These are phyloP conservation scores for Phytophthora meadii DNA, from an alignment of 352 stramenopile genomes.

Conservation along the genomic window DNA sequence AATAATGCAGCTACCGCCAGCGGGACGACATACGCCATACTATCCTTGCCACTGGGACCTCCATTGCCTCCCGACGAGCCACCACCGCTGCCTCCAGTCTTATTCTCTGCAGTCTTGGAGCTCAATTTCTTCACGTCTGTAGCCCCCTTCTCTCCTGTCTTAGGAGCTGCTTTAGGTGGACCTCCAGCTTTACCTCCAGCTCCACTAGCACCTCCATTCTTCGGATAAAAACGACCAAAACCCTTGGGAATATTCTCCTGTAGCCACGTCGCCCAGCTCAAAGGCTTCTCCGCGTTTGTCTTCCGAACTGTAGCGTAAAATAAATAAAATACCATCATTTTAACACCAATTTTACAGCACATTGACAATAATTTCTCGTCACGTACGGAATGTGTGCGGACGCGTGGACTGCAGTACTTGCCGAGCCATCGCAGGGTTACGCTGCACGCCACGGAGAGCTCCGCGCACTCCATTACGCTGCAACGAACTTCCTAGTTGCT, in stretches of 20 bases:
- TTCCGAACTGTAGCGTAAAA: constrained; percentile 45
- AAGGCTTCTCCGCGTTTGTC: constrained; percentile 51
- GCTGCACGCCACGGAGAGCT: constrained; percentile 36
- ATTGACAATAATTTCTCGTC: background rate
- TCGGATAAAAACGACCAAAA: constrained; percentile 88
- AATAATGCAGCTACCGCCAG: constrained; percentile 76
- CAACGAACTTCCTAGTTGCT: constrained; percentile 77
- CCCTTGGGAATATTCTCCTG: constrained; percentile 77
- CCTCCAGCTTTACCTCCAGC: constrained; percentile 44
- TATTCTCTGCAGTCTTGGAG: constrained; percentile 58
- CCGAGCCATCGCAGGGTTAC: constrained; percentile 45
- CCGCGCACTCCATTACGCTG: constrained; percentile 56
- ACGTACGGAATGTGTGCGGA: constrained; percentile 64
- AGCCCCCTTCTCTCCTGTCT: constrained; percentile 51
- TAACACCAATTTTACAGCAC: constrained; percentile 5
- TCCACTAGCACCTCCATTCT: constrained; percentile 54
- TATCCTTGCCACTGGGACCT: constrained; percentile 52
- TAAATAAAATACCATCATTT: background rate
- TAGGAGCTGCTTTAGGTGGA: constrained; percentile 62
- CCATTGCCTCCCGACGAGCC: constrained; percentile 42
- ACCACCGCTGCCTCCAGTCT: constrained; percentile 42
- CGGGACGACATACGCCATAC: constrained; percentile 79
- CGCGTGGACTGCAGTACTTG: constrained; percentile 64
- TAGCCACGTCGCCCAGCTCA: constrained; percentile 78
- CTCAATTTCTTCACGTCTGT: constrained; percentile 76